Conservation (phyloP, 306 rosid species). For the Trifolium fragiferum region DNA sequence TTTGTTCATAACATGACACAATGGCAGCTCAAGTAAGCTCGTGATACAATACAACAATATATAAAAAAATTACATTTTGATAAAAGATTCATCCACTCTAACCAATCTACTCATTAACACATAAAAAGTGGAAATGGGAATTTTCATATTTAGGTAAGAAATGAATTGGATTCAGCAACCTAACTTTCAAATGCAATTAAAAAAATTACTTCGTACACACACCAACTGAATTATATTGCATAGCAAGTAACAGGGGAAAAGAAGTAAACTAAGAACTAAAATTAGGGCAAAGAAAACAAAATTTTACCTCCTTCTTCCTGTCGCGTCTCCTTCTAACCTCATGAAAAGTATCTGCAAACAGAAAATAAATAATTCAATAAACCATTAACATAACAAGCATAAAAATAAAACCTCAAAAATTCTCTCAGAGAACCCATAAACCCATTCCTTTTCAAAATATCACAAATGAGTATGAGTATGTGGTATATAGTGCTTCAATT, state of each 20-base stretch:
- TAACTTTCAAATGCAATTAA: constrained; percentile 22
- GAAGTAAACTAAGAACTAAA: not conserved
- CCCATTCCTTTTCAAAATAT: constrained; percentile 28
- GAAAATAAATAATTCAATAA: constrained; percentile 30
- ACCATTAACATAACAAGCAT: constrained; percentile 2
- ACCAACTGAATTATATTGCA: constrained; percentile 9
- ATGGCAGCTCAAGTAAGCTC: constrained; percentile 27
- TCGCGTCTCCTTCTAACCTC: constrained; percentile 75
- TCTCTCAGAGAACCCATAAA: constrained; percentile 9
- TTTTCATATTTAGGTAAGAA: not conserved
- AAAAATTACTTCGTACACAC: not conserved
- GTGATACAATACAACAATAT: constrained; percentile 2
- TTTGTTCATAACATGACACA: constrained; percentile 27
- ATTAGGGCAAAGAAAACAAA: constrained; percentile 8
- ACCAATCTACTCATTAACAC: not conserved
- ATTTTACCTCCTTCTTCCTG: constrained; percentile 74
- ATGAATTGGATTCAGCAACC: constrained; percentile 15
- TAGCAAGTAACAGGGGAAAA: not conserved
- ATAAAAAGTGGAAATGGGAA: not conserved
- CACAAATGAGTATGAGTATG: constrained; percentile 11
- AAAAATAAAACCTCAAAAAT: not conserved
- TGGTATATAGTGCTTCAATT: not conserved
- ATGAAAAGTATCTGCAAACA: constrained; percentile 81
- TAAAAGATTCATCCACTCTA: constrained; percentile 26
- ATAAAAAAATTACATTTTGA: not conserved